Percentiles rank a stretch among this genome's conserved stretches.
Evolutionary conservation across 2,329 filamentous ascomycete species (phyloP).

Genomic region (Dactylonectria macrodidyma): DNA sequence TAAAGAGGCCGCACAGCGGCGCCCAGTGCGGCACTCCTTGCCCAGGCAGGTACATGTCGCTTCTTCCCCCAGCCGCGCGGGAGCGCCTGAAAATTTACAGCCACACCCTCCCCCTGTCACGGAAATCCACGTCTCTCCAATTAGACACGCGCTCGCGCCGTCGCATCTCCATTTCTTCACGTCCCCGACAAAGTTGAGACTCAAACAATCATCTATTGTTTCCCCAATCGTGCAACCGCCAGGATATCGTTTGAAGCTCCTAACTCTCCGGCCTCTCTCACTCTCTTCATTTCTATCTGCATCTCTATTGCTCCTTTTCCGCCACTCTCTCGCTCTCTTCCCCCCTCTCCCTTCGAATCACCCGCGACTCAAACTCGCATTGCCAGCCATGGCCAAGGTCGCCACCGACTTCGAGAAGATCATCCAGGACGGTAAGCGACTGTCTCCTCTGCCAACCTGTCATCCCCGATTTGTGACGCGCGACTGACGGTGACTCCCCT

Average conservation of each 20-base stretch:
- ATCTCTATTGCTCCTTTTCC: neutral
- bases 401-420: constrained; percentile 69
- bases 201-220: constrained; percentile 18
- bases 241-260: neutral
- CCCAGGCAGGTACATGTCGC: constrained; percentile 2
- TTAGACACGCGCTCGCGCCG: constrained; percentile 45
- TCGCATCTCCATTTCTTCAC: constrained; percentile 42
- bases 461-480: neutral
- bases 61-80: constrained; percentile 26
- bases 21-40: too few relatives aligned
- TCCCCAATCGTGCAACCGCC: neutral
- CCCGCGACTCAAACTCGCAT: neutral
- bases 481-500: constrained; percentile 15
- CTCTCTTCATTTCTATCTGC: neutral
- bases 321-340: neutral
- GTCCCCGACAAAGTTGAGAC: constrained; percentile 15
- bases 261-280: neutral
- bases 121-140: constrained; percentile 32
- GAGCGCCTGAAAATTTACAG: constrained; percentile 15
- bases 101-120: constrained; percentile 34
- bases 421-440: constrained; percentile 64
- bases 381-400: constrained; percentile 57
- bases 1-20: neutral
- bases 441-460: neutral
- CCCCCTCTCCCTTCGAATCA: neutral